Base-by-base conservation (phyloP, 2,329 filamentous ascomycete species). In the Xylariaceae sp. region DNA sequence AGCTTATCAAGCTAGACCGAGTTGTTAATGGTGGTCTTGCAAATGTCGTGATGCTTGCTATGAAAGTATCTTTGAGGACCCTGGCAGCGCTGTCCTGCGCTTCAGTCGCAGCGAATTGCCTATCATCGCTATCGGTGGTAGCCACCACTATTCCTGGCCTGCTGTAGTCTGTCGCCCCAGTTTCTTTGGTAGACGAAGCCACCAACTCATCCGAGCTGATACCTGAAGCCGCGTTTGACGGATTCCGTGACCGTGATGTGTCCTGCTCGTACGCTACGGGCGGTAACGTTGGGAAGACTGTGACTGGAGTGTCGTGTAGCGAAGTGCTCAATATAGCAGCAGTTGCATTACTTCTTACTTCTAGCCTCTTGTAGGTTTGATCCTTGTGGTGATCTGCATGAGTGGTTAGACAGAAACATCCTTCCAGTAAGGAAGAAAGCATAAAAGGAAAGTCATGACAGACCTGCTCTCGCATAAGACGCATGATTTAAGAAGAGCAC, bases 331-430 rank as follows among this genome's bases (percentile, higher is more conserved):
- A 24, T 44, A 21, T 6, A 37, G 32, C 20, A 43, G 11, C 7
- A 15, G 42, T 55, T 9, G 47, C 45, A 33, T 46, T 58, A 49
- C 10, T 51, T 16, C 37, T 45, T 20, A 46, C n/a, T 18, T 24
- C 43, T 32, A 49, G n/a, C 36, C 46, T 50, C 20, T 32, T 35
- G 39, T 48, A 51, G 26, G 47, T 37, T 16, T 36, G 43, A 32
- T 27, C 36, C 18, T 24, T 8, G 3, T n/a, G 35, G 33, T 30
- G 46, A 47, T 41, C 49, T 56, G 26, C 33, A 33, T 33, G 5
- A 48, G 16, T 32, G 21, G 53, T 56, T 21, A 56, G 49, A n/a
- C n/a, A n/a, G n/a, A n/a, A n/a, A n/a, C 39, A 37, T 48, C 43
- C 49, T 41, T 54, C 41, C 21, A 37, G 44, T n/a, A 51, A 57